Evolutionary conservation across 345 rosid species (phyloP).

Genomic region (Fremontodendron californicum): DNA sequence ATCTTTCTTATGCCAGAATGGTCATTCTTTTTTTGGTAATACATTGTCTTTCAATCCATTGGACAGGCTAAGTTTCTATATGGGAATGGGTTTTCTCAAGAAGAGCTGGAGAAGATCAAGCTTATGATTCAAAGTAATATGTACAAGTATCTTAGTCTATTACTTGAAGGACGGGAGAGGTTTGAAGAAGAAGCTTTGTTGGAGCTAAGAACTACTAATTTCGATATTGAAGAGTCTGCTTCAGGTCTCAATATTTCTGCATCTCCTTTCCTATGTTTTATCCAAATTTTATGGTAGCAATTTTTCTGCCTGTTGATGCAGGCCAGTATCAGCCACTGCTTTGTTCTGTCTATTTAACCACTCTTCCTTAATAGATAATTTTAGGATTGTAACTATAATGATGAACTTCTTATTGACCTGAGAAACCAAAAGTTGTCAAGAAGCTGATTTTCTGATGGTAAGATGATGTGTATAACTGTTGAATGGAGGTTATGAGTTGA

Average conservation of each 20-base stretch:
- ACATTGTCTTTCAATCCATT: neutral
- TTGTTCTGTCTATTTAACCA: neutral
- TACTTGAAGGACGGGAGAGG: constrained; percentile 64
- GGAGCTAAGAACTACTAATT: constrained; percentile 22
- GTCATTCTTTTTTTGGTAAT: neutral
- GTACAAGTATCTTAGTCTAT: constrained; percentile 60
- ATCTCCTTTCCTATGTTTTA: neutral
- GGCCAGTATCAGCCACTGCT: neutral
- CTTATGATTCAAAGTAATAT: constrained; percentile 63
- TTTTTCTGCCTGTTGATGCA: neutral
- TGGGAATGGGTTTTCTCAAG: constrained; percentile 45
- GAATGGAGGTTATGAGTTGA: neutral
- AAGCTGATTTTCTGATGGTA: neutral
- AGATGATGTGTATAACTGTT: neutral
- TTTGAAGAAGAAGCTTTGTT: constrained; percentile 54
- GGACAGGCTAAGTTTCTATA: constrained; percentile 53
- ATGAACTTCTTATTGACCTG: neutral
- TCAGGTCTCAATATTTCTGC: constrained; percentile 33
- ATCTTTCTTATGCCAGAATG: neutral
- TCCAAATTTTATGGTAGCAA: neutral
- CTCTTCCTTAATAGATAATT: neutral
- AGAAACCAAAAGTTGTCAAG: neutral
- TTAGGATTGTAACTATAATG: neutral
- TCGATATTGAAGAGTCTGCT: constrained; percentile 23
- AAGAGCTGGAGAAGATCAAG: constrained; percentile 54